phyloP scores from a whole-genome alignment of 2,329 filamentous ascomycete species.

The Leptographium galeiforme region DNA sequence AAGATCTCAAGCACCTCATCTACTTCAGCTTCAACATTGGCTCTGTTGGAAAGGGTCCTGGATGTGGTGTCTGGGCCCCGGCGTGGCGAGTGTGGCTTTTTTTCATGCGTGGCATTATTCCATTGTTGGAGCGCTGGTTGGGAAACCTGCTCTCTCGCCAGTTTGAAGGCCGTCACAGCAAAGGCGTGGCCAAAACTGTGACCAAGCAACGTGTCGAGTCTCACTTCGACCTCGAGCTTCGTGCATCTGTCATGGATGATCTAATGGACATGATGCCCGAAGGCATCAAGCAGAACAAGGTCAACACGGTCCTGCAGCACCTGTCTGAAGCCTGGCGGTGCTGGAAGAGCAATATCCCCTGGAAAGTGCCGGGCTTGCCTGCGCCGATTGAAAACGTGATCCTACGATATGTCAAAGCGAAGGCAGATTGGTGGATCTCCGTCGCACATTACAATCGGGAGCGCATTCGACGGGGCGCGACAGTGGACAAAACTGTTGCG shows the following conservation, averaged over 20 bases:
- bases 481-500: constrained; percentile 96
- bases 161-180: constrained; percentile 96
- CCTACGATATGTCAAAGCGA: constrained; percentile 94
- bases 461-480: constrained; percentile 88
- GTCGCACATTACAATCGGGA: constrained; percentile 98
- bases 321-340: constrained; percentile 97
- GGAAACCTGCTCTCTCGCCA: constrained; percentile 93
- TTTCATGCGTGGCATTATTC: constrained; percentile 98
- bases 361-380: constrained; percentile 94
- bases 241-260: constrained; percentile 97
- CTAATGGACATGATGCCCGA: constrained; percentile 99
- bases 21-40: constrained; percentile 98
- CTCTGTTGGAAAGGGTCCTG: constrained; percentile 90
- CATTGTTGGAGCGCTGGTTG: constrained; percentile 90
- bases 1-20: constrained; percentile 96
- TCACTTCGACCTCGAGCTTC: constrained; percentile 92
- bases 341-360: constrained; percentile 99
- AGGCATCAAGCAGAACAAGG: constrained; percentile 98
- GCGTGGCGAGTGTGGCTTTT: constrained; percentile 99
- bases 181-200: constrained; percentile 96
- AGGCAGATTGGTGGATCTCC: constrained; percentile 99
- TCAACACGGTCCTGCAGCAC: constrained; percentile 95
- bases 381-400: constrained; percentile 99
- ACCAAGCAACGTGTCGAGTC: constrained; percentile 98
- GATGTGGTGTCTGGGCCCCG: constrained; percentile 97